Evolutionary conservation across 2,329 filamentous ascomycete species (phyloP).

Genomic region (Xylaria sp.): DNA sequence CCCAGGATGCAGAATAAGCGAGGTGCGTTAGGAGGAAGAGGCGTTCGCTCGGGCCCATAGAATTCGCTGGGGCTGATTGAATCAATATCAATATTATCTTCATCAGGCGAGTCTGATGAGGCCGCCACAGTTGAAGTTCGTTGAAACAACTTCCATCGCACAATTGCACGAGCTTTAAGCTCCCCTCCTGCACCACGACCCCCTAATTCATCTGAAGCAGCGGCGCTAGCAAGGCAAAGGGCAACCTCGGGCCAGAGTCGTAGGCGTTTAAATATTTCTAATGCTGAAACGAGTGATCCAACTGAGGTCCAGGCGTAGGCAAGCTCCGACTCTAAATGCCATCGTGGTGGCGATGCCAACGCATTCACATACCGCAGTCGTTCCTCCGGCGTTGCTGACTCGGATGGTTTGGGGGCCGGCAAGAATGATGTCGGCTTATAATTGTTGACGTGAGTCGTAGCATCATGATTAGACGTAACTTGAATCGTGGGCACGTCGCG

Average conservation of each 20-base stretch:
- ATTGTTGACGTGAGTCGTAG: slow-evolving; percentile 27
- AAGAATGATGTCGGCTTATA: slow-evolving; percentile 80
- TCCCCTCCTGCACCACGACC: slow-evolving; percentile 71
- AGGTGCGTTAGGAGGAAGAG: slow-evolving; percentile 83
- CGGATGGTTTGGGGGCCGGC: slow-evolving; percentile 76
- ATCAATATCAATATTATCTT: slow-evolving; percentile 66
- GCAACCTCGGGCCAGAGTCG: slow-evolving; percentile 96
- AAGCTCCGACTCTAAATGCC: slow-evolving; percentile 94
- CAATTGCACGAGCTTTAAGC: slow-evolving; percentile 80
- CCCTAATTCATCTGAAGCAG: slow-evolving; percentile 66
- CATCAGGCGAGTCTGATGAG: slow-evolving; percentile 50
- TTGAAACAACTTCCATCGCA: slow-evolving; percentile 83
- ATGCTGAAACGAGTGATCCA: slow-evolving; percentile 86
- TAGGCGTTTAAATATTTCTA: slow-evolving; percentile 95
- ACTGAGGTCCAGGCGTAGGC: slow-evolving; percentile 92
- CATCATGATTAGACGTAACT: slow-evolving; percentile 53
- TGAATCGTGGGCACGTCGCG: slow-evolving; percentile 58
- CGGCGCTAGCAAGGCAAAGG: slow-evolving; percentile 79
- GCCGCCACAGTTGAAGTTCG: slow-evolving; percentile 57
- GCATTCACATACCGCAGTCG: slow-evolving; percentile 86
- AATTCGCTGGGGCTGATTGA: slow-evolving; percentile 66
- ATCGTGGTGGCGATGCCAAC: slow-evolving; percentile 84
- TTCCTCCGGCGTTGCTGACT: slow-evolving; percentile 81
- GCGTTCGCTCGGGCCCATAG: slow-evolving; percentile 72
- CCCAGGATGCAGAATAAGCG: slow-evolving; percentile 93